A percentile compares a stretch with the other conserved stretches of the same genome.
Evolutionary conservation across 371 early-diverging fungal species (phyloP).

Genomic region (Syncephalastrum monosporum): DNA sequence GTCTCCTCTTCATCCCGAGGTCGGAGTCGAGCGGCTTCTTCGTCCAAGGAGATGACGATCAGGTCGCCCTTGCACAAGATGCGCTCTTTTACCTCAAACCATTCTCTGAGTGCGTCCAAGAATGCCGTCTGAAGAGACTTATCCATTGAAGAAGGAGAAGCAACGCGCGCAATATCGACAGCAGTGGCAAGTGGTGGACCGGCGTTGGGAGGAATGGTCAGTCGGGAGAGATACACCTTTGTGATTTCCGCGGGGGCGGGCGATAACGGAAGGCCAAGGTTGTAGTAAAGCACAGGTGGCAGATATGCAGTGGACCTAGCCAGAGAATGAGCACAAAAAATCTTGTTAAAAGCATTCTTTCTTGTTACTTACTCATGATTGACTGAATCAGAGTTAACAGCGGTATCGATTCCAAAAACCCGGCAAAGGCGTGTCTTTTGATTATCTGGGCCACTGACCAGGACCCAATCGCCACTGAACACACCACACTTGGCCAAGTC

Average conservation of each 20-base stretch:
- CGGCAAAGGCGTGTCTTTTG: conserved; percentile 51
- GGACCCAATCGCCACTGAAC: conserved; percentile 77
- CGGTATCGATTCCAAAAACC: conserved; percentile 35
- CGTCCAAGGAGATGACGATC: conserved; percentile 69
- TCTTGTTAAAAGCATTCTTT: conserved; percentile 9
- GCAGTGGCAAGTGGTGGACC: conserved; percentile 63
- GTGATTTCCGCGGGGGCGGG: conserved; percentile 23
- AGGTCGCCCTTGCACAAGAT: conserved; percentile 76
- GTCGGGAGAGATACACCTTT: conserved; percentile 29
- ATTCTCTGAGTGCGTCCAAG: conserved; percentile 61
- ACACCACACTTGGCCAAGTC: conserved; percentile 64
- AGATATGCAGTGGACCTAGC: conserved; percentile 37
- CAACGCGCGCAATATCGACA: conserved; percentile 73
- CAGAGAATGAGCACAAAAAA: conserved; percentile 10
- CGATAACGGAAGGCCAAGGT: conserved; percentile 51
- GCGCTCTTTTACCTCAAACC: conserved; percentile 69
- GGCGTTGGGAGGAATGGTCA: conserved; percentile 34
- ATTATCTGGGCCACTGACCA: conserved; percentile 32
- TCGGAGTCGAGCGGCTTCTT: conserved; percentile 23
- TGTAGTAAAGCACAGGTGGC: conserved; percentile 61
- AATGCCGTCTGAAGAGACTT: conserved; percentile 63
- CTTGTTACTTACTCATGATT: conserved; percentile 9
- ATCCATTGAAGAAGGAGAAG: conserved; percentile 73
- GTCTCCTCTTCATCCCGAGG: conserved; percentile 13
- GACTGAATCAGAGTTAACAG: conserved; percentile 6